Conservation (phyloP, 306 rosid genomes). For the Cicer arietinum region DNA sequence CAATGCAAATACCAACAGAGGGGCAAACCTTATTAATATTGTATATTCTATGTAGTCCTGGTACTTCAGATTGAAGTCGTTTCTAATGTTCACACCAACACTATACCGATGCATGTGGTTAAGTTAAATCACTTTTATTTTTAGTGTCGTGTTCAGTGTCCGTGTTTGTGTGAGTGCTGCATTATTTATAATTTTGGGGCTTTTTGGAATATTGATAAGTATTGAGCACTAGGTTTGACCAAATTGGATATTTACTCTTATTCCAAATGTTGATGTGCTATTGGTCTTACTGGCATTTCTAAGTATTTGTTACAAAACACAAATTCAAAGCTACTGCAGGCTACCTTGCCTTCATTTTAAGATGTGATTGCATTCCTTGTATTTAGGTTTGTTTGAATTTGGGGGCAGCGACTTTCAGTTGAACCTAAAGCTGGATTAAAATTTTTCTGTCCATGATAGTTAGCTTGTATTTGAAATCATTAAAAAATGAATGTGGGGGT, state of each 20-base stretch:
- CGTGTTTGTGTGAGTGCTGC: too few relatives aligned
- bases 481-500: not conserved
- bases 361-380: slow-evolving; percentile 12
- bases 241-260: not conserved
- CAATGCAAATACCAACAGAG: too few relatives aligned
- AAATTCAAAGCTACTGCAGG: not conserved
- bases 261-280: slow-evolving; percentile 9
- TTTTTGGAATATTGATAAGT: too few relatives aligned
- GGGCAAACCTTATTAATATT: too few relatives aligned
- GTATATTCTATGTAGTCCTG: too few relatives aligned
- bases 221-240: too few relatives aligned
- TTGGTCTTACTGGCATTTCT: not conserved
- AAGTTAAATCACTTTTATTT: too few relatives aligned
- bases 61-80: too few relatives aligned
- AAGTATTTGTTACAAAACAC: slow-evolving; percentile 3
- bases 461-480: slow-evolving; percentile 1
- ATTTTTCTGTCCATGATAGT: not conserved
- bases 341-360: slow-evolving; percentile 6
- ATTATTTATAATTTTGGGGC: too few relatives aligned
- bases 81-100: too few relatives aligned
- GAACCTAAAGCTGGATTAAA: slow-evolving; percentile 3
- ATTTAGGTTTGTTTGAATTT: not conserved
- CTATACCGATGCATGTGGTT: too few relatives aligned
- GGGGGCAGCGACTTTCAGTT: not conserved
- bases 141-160: too few relatives aligned